Conservation (phyloP, 257 asterid species). For the Capsicum chinense region DNA sequence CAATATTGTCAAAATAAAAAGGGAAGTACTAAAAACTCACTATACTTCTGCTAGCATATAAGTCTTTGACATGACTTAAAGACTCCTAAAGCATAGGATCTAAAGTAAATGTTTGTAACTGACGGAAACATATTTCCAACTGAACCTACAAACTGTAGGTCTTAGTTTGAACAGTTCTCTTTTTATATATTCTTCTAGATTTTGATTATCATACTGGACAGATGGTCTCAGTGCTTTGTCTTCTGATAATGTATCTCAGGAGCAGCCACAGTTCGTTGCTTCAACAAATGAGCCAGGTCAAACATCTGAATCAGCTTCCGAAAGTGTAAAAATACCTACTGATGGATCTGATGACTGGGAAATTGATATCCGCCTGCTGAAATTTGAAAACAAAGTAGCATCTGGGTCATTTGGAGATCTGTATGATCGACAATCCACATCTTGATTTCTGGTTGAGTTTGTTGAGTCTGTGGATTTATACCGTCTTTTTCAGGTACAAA, state of each 20-base stretch:
- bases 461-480: conserved; percentile 8
- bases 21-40: neutral
- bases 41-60: neutral
- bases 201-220: conserved; percentile 14
- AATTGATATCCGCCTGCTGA: conserved; percentile 46
- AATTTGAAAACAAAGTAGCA: conserved; percentile 46
- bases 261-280: conserved; percentile 34
- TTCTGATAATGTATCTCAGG: conserved; percentile 37
- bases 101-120: neutral
- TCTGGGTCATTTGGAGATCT: conserved; percentile 56
- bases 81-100: conserved; percentile 18
- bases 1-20: neutral
- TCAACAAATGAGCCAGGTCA: conserved; percentile 28
- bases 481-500: conserved; percentile 43
- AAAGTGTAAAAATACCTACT: conserved; percentile 48
- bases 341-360: conserved; percentile 60
- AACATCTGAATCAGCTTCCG: conserved; percentile 34
- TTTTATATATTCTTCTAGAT: neutral
- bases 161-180: neutral
- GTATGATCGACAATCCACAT: conserved; percentile 36
- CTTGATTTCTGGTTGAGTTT: conserved; percentile 14
- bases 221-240: conserved; percentile 23
- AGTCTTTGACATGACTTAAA: neutral
- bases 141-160: conserved; percentile 20
- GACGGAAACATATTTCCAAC: neutral